Conservation (phyloP, 805 yeast genomes). For the Kregervanrija delftensis region DNA sequence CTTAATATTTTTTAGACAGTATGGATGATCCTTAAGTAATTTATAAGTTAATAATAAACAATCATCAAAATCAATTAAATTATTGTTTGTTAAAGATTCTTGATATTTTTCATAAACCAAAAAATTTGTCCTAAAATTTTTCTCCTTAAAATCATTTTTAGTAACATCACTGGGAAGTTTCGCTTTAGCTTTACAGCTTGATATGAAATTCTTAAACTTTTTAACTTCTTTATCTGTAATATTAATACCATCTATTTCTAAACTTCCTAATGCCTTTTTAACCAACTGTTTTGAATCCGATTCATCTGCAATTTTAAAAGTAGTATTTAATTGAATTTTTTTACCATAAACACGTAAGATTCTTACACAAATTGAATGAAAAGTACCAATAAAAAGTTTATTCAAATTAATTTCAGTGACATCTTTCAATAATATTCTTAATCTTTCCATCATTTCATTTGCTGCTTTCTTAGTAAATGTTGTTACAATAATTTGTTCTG, state of each 20-base stretch:
- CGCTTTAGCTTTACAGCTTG: constrained; percentile 51
- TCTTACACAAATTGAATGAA: constrained; percentile 74
- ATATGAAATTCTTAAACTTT: constrained; percentile 38
- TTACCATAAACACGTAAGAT: constrained; percentile 51
- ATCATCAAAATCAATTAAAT: constrained; percentile 77
- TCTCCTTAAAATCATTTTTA: constrained; percentile 14
- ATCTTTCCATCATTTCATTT: constrained; percentile 67
- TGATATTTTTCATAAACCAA: constrained; percentile 50
- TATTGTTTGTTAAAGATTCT: constrained; percentile 31
- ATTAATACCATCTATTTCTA: constrained; percentile 5
- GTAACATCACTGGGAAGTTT: constrained; percentile 32
- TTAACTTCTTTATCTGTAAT: constrained; percentile 33
- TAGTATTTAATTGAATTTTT: constrained; percentile 33
- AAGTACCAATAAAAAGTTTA: constrained; percentile 72
- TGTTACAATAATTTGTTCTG: constrained; percentile 68
- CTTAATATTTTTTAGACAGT: constrained; percentile 42
- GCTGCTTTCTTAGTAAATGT: constrained; percentile 95
- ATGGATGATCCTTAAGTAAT: constrained; percentile 37
- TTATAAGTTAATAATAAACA: constrained; percentile 50
- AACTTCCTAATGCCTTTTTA: constrained; percentile 15
- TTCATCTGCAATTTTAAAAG: constrained; percentile 56
- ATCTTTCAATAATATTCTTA: constrained; percentile 30
- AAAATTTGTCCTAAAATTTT: constrained; percentile 26
- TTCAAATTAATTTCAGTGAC: constrained; percentile 27
- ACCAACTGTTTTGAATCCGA: constrained; percentile 48